phyloP scores from a whole-genome alignment of 345 rosid species.

The Syzygium grande region DNA sequence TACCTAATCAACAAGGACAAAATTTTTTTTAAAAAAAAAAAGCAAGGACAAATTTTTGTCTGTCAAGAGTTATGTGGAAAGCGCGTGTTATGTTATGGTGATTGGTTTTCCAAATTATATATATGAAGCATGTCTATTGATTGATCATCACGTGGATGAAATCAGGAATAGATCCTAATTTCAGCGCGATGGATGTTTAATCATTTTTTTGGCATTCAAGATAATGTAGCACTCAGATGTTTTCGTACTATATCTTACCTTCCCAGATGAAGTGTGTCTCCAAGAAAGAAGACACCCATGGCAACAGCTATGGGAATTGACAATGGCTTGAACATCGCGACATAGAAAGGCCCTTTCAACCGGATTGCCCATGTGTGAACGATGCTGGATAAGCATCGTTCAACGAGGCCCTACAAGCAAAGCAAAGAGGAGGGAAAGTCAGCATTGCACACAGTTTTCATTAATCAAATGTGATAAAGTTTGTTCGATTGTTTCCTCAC shows the following conservation, averaged over 20 bases:
- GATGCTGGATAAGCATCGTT: neutral
- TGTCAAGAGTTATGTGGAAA: neutral
- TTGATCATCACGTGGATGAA: neutral
- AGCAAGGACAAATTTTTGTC: neutral
- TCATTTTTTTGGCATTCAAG: neutral
- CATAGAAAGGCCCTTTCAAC: constrained; percentile 6
- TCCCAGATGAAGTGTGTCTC: constrained; percentile 2
- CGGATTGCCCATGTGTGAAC: neutral
- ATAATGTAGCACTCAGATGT: neutral
- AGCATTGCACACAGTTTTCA: neutral
- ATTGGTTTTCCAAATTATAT: neutral
- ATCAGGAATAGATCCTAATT: neutral
- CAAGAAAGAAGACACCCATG: constrained; percentile 4
- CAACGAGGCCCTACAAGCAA: constrained; percentile 1
- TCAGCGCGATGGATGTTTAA: neutral
- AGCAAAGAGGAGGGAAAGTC: neutral
- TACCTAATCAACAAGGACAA: neutral
- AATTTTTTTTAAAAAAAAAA: too few species aligned
- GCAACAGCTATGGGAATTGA: neutral
- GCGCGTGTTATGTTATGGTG: neutral
- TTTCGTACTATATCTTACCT: neutral
- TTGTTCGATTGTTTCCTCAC: neutral
- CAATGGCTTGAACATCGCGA: neutral
- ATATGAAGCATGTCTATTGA: neutral
- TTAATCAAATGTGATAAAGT: neutral